Evolutionary conservation across 106 monocot species (phyloP), one percentile per base, ranked within the genome.

Genomic region (Acorus gramineus): DNA sequence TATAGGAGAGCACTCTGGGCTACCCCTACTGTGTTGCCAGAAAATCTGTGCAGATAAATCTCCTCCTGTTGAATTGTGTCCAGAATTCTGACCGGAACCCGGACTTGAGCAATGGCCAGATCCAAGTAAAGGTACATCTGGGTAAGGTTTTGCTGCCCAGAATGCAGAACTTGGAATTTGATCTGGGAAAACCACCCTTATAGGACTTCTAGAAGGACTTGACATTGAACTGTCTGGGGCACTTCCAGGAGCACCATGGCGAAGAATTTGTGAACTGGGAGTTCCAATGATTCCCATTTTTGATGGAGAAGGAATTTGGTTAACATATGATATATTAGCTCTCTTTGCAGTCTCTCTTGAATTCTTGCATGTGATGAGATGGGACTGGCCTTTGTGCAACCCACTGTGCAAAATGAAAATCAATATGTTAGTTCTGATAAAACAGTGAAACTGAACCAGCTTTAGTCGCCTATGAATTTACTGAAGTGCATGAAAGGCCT

Each of bases 61-160:
- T 64, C 85, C 91, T 57, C 85, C 96, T 68, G 85, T 76, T 52
- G 95, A 95, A 62, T 95, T 95, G 67, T 90, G 95, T 11, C 95
- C 95, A 49, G 95, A 95, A 0, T 90, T 95, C 73, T 95, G 95
- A 59, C 95, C 95, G 14, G 95, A 95, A 44, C 95, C 95, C 42
- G 90, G 95, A 71, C 94, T 95, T 11, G 94, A 95, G 69, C 95
- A 90, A 53, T 90, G 95, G 11, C 95, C 95, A 67, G 95, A 95
- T 62, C 94, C 87, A 70, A 87, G 68, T 52, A 90, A 78, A 55
- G 63, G 75, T 52, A 90, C 73, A 65, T 95, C 95, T 62, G 73
- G 49, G 61, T 79, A 77, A 60, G 81, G 69, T 61, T 80, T 90
- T 60, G 81, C 49, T 70, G 80, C 82, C 84, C 79, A 87, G 68